Evolutionary conservation across 164 flowering plant genomes (phyloP).

Genomic region (Nelumbo lutea): DNA sequence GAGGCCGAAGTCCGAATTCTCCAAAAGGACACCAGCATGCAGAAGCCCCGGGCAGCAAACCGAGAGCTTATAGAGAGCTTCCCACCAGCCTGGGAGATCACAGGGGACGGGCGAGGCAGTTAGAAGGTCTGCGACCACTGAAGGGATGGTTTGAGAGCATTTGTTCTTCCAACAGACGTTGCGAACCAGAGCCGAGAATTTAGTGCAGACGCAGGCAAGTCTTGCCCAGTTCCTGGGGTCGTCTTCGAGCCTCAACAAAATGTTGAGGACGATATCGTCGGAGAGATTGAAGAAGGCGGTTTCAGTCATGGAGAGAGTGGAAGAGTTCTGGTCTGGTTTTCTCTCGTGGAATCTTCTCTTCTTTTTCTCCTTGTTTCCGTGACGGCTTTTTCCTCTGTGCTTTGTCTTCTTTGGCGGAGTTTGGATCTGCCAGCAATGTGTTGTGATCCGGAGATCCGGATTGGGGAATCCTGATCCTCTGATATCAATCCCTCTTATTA

Average conservation of each 20-base stretch:
- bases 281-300: constrained; percentile 44
- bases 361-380: too few species aligned
- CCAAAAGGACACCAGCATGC: constrained; percentile 78
- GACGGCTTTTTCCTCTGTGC: too few species aligned
- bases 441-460: too few species aligned
- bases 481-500: too few species aligned
- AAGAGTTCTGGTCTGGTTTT: too few species aligned
- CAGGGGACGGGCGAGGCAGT: constrained; percentile 8
- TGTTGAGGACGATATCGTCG: constrained; percentile 70
- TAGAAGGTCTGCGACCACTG: constrained; percentile 62
- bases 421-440: too few species aligned
- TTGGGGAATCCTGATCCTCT: too few species aligned
- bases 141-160: constrained; percentile 55
- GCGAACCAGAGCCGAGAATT: constrained; percentile 56
- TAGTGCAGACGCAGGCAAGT: constrained; percentile 74
- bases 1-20: constrained; percentile 87
- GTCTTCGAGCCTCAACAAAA: constrained; percentile 66
- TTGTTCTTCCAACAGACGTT: constrained; percentile 52
- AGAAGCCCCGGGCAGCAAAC: constrained; percentile 93
- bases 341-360: too few species aligned
- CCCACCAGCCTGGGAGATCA: constrained; percentile 60
- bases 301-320: constrained; percentile 20
- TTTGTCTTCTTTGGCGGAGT: too few species aligned
- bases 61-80: constrained; percentile 71
- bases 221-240: constrained; percentile 81